Base-by-base conservation (phyloP, 192 early-diverging fungal species). In the Globomyces pollinis-pini region DNA sequence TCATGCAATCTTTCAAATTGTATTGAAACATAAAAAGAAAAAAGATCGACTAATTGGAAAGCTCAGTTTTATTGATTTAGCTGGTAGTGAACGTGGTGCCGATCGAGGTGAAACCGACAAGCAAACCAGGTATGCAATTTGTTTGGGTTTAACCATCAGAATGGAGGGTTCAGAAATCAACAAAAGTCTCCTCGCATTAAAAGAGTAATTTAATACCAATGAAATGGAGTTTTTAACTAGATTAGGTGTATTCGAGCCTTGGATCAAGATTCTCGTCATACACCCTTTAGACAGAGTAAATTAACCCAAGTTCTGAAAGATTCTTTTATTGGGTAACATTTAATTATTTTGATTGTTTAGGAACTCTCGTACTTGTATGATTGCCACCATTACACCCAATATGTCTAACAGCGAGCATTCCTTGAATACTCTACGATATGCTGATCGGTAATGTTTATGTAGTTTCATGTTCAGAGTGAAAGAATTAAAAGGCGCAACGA, bases 161-260 rank as follows among this genome's bases (percentile, higher is more conserved):
- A 94, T 94, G 93, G 96, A 99, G 65, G 96, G 94, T 12, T 90
- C 94, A 0, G 94, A 99, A 74, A 99, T 99, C 76, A 99, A 99
- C 79, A 97, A 97, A 71, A 92, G 91, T 66, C 75, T 99, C 60
- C 72, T 99, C 52, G 96, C 96, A 0, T 70, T 99, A 58, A 97
- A 99, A 68, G 94, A 97, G 63, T n/a, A n/a, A n/a, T n/a, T n/a
- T n/a, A n/a, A n/a, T n/a, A n/a, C n/a, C n/a, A n/a, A n/a, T n/a
- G n/a, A n/a, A n/a, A n/a, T n/a, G n/a, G n/a, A n/a, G n/a, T n/a
- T n/a, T n/a, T n/a, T n/a, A n/a, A n/a, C n/a, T n/a, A n/a, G n/a
- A n/a, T n/a, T n/a, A n/a, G n/a, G n/a, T 97, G 94, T 61, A 99
- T 99, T 70, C 87, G 94, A 49, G 93, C 96, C 1, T 68, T 97